Conservation (phyloP, 805 yeast species). For the Lipomyces kockii region DNA sequence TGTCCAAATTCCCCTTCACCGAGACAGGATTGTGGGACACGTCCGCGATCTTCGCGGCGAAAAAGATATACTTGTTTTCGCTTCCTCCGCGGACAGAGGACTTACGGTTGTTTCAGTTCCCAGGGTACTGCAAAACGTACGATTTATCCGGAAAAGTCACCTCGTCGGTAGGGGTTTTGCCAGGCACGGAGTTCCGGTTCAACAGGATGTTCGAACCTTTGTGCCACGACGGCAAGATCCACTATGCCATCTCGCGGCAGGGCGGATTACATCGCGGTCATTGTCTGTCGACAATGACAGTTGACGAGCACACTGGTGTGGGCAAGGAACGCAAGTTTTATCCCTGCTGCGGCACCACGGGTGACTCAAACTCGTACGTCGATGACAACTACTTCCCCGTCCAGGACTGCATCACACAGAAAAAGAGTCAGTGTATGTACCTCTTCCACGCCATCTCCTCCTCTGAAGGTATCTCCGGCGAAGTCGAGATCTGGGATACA, state of each 20-base stretch:
- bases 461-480: slow-evolving; percentile 30
- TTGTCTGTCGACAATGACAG: slow-evolving; percentile 28
- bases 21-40: slow-evolving; percentile 37
- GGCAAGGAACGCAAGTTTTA: slow-evolving; percentile 28
- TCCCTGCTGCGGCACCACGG: slow-evolving; percentile 16
- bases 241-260: slow-evolving; percentile 31
- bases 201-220: slow-evolving; percentile 24
- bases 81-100: slow-evolving; percentile 29
- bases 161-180: slow-evolving; percentile 35
- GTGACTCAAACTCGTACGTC: not conserved
- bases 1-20: slow-evolving; percentile 32
- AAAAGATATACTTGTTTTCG: slow-evolving; percentile 33
- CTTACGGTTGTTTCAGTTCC: slow-evolving; percentile 25
- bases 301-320: slow-evolving; percentile 32
- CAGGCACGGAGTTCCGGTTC: slow-evolving; percentile 35
- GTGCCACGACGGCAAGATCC: slow-evolving; percentile 29
- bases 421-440: slow-evolving; percentile 23
- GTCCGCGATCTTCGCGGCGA: slow-evolving; percentile 27
- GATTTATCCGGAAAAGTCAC: slow-evolving; percentile 31
- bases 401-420: slow-evolving; percentile 28
- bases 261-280: slow-evolving; percentile 32
- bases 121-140: slow-evolving; percentile 35
- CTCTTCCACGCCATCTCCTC: slow-evolving; percentile 29
- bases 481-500: slow-evolving; percentile 34
- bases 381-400: slow-evolving; percentile 25